Percentiles rank a stretch among this genome's conserved stretches.
These are phyloP conservation scores for Aspergillus sergii DNA, from an alignment of 2,329 filamentous ascomycete species.

Conservation along the genomic window DNA sequence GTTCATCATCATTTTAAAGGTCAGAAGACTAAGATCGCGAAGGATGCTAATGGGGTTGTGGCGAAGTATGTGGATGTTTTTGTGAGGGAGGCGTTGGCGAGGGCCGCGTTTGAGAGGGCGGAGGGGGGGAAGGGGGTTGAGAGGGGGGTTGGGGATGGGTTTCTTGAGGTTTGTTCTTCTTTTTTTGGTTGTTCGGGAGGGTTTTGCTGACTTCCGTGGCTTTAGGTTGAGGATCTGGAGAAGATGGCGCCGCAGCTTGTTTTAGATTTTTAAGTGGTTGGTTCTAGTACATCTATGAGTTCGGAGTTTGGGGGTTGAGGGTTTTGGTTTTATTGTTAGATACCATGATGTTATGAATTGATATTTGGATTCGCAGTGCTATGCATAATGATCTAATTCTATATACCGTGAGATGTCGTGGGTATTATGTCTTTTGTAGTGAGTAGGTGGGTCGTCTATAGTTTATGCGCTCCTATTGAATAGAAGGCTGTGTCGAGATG, in stretches of 20 bases:
- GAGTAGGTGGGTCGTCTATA: not conserved
- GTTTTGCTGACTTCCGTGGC: constrained; percentile 13
- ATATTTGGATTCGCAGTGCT: constrained; percentile 4
- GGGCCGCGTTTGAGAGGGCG: constrained; percentile 71
- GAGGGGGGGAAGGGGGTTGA: constrained; percentile 37
- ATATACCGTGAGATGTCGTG: constrained; percentile 3
- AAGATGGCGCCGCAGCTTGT: constrained; percentile 82
- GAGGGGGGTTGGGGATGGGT: constrained; percentile 54
- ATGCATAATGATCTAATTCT: constrained; percentile 7
- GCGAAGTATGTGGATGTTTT: constrained; percentile 90
- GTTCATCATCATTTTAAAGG: constrained; percentile 77
- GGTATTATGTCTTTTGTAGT: not conserved
- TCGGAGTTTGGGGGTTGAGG: constrained; percentile 14
- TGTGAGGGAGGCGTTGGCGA: constrained; percentile 82
- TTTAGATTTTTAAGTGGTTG: constrained; percentile 69
- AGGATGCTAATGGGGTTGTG: constrained; percentile 74
- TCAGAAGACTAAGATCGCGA: constrained; percentile 71
- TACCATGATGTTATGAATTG: constrained; percentile 1
- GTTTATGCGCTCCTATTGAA: not conserved
- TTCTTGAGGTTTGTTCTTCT: constrained; percentile 67
- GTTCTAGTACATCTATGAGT: not conserved
- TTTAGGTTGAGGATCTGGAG: constrained; percentile 82
- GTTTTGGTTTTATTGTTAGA: constrained; percentile 12
- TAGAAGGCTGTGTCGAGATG: not conserved
- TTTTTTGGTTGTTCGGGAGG: not conserved